A percentile compares a stretch with the other conserved stretches of the same genome.
Evolutionary conservation across 2,329 filamentous ascomycete genomes (phyloP).

Genomic region (Colletotrichum noveboracense): DNA sequence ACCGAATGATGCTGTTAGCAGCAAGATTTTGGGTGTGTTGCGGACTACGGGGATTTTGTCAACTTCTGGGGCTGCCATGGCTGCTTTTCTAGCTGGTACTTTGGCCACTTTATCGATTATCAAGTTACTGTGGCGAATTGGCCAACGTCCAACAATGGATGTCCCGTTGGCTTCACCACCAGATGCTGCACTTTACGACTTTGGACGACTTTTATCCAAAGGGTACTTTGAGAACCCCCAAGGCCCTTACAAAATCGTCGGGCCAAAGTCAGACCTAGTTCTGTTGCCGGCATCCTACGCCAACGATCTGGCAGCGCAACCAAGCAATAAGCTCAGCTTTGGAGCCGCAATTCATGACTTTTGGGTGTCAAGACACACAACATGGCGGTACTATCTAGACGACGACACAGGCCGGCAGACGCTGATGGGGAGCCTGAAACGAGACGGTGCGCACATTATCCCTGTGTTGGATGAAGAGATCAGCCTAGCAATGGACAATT

Average conservation of each 20-base stretch:
- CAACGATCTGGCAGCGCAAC: background rate
- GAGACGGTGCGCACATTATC: background rate
- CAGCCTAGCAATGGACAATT: background rate
- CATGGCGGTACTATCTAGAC: background rate
- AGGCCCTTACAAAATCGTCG: background rate
- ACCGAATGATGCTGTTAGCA: background rate
- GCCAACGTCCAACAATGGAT: constrained; percentile 17
- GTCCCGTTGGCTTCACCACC: background rate
- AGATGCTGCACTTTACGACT: background rate
- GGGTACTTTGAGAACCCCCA: background rate
- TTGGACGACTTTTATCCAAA: background rate
- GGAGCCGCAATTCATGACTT: background rate
- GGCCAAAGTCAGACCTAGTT: background rate
- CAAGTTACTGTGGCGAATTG: constrained; percentile 13
- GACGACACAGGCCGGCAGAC: background rate
- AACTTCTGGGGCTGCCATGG: background rate
- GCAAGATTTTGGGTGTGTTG: background rate
- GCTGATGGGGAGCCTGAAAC: background rate
- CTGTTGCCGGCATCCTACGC: background rate
- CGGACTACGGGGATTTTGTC: background rate
- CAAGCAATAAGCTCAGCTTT: background rate
- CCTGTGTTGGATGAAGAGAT: background rate
- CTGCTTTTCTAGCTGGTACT: background rate
- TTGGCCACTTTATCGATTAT: background rate
- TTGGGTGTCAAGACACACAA: background rate